phyloP scores from a whole-genome alignment of 805 yeast genomes.

The Geotrichum ghanense region DNA sequence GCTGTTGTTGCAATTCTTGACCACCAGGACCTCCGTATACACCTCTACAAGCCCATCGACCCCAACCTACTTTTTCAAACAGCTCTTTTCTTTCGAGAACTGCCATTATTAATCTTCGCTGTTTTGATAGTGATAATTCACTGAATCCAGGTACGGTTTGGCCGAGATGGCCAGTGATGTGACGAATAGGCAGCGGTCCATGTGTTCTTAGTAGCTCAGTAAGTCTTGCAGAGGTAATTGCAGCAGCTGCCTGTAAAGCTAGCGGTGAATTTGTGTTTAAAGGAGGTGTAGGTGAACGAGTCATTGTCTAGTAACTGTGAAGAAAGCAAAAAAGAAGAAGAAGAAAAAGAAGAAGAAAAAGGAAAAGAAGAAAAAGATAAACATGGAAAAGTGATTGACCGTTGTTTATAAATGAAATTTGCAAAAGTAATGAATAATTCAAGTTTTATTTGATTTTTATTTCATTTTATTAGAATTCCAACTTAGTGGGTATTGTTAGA shows the following conservation, averaged over 20 bases:
- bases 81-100: slow-evolving; percentile 65
- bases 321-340: too few species aligned
- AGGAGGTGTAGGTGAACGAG: slow-evolving; percentile 13
- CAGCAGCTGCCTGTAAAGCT: slow-evolving; percentile 77
- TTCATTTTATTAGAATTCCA: too few species aligned
- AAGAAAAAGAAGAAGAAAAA: too few species aligned
- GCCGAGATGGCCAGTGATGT: slow-evolving; percentile 69
- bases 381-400: too few species aligned
- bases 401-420: too few species aligned
- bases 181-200: slow-evolving; percentile 87
- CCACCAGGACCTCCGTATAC: neutral
- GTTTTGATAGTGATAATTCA: slow-evolving; percentile 71
- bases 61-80: slow-evolving; percentile 96
- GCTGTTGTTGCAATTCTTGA: neutral
- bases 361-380: too few species aligned
- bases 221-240: slow-evolving; percentile 69
- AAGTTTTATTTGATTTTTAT: too few species aligned
- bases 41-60: slow-evolving; percentile 62
- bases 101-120: slow-evolving; percentile 80
- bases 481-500: too few species aligned
- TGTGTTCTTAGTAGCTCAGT: slow-evolving; percentile 56
- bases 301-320: too few species aligned
- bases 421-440: too few species aligned
- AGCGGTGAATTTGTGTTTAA: slow-evolving; percentile 66
- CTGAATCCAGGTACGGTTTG: slow-evolving; percentile 70